Base-by-base conservation (phyloP, 2,329 filamentous ascomycete species). In the Trichoderma harzianum region DNA sequence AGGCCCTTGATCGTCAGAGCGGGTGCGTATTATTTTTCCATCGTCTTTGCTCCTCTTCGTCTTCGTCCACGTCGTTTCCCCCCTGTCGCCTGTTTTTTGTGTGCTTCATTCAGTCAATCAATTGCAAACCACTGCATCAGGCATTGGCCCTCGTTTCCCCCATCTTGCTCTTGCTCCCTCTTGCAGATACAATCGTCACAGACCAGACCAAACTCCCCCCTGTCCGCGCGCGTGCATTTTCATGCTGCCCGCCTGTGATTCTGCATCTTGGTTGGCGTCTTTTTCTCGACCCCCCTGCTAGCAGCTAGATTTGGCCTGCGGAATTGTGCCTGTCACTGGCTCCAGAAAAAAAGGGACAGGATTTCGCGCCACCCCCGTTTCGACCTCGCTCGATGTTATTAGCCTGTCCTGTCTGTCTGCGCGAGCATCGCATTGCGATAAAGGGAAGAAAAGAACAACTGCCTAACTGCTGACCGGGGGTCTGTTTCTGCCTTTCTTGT, bases 1-100 rank as follows among this genome's bases (percentile, higher is more conserved):
- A 86, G 87, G 82, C 87, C 87, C 77, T 84, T 85, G 76, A 88
- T 89, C 76, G 84, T 89, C 81, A 86, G 87, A 79, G 87, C 87
- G 79, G 87, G 87, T 89, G 87, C 77, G 87, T 88, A 82, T 32
- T 34, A 64, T 43, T 30, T n/a, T 8, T 24, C 18, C 12, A 34
- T 32, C 30, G 47, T 24, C 8, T 51, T 51, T 47, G 10, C 12
- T 63, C 26, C 18, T 21, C 7, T 26, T 10, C 3, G 0, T 47
- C 24, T 39, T 16, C 21, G 32, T 39, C 32, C 14, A 3, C 32
- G 5, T 58, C 4, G 12, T 14, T n/a, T 11, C 34, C 34, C 34
- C 34, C 34, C 34, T 36, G 34, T 36, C 14, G 14, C 34, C 34
- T n/a, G 39, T 43, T 7, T 43, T 43, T 43, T 10, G 3, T 43